phyloP scores from a whole-genome alignment of 2,329 filamentous ascomycete genomes.

The Drechslerella dactyloides region DNA sequence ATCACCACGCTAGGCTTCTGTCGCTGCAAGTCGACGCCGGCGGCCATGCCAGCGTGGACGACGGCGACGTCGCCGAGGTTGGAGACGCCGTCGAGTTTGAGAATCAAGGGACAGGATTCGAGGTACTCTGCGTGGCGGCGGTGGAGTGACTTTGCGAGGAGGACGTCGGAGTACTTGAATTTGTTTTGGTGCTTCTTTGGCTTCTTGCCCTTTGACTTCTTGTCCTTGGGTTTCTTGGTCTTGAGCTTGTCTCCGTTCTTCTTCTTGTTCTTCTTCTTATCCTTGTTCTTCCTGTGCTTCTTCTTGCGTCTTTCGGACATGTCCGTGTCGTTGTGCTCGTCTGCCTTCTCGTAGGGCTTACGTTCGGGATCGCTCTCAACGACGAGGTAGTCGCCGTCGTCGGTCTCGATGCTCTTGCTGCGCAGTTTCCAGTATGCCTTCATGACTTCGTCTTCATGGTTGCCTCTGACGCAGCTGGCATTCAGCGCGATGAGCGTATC shows the following conservation, averaged over 20 bases:
- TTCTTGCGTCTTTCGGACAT: constrained; percentile 20
- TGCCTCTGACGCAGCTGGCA: constrained; percentile 85
- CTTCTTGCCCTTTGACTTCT: constrained; percentile 31
- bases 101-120: constrained; percentile 74
- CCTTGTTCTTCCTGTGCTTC: constrained; percentile 18
- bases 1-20: constrained; percentile 77
- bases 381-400: constrained; percentile 52
- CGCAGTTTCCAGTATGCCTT: constrained; percentile 63
- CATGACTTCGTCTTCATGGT: constrained; percentile 89
- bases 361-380: constrained; percentile 57
- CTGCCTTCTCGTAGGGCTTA: constrained; percentile 9
- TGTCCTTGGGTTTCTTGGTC: constrained; percentile 28
- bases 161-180: constrained; percentile 59
- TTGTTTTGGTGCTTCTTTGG: constrained; percentile 55
- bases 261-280: constrained; percentile 13
- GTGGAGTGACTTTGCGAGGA: constrained; percentile 66
- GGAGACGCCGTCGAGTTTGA: constrained; percentile 71
- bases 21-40: constrained; percentile 71
- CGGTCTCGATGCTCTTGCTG: constrained; percentile 25
- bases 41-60: constrained; percentile 85
- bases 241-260: neutral
- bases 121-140: constrained; percentile 73
- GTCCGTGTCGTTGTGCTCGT: constrained; percentile 28
- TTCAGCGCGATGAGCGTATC: constrained; percentile 73
- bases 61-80: constrained; percentile 71